Evolutionary conservation across 495 filamentous ascomycete species (phyloP), one percentile per base, ranked within the genome.

Genomic region (Aspergillus sclerotioniger): DNA sequence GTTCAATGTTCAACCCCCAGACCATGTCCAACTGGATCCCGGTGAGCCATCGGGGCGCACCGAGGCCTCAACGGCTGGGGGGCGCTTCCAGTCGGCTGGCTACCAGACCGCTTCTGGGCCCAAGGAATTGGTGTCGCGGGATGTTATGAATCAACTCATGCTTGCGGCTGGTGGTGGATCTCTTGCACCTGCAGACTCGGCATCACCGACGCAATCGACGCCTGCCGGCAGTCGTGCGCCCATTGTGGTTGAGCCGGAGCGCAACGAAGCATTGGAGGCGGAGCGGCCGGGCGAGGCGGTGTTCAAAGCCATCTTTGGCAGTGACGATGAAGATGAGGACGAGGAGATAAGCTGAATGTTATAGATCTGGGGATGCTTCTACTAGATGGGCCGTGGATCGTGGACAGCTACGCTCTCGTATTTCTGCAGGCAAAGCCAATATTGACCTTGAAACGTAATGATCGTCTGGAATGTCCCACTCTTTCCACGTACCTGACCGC

Each of bases 301-400:
- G 3, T 95, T 98, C 66, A 90, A 86, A 68, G 91, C 91, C 19
- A 91, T 98, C 15, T 98, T 98, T 79, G 94, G 93, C 8, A 90
- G 89, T 71, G 85, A 87, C 67, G 89, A 87, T 54, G 88, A 90
- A 63, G 87, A 92, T 59, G 87, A 90, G 13, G 78, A 82, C n/a
- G 79, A 83, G n/a, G 64, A 74, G 54, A 7, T 58, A 39, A 58
- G 44, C 28, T 43, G 33, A 28, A n/a, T 41, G 8, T 2, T 41
- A 6, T 16, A 20, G 15, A 28, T 31, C n/a, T 45, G 37, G 37
- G 13, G 37, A 6, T 7, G 13, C 37, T 41, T 13, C 13, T 13
- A 41, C 6, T n/a, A 35, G 13, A 19, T 51, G 31, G 37, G 37
- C 37, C 37, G 37, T 41, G 37, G 37, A n/a, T 13, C n/a, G 13